A percentile compares a stretch with the other conserved stretches of the same genome.
phyloP scores from a whole-genome alignment of 2,329 filamentous ascomycete species.

The Colletotrichum sp. region DNA sequence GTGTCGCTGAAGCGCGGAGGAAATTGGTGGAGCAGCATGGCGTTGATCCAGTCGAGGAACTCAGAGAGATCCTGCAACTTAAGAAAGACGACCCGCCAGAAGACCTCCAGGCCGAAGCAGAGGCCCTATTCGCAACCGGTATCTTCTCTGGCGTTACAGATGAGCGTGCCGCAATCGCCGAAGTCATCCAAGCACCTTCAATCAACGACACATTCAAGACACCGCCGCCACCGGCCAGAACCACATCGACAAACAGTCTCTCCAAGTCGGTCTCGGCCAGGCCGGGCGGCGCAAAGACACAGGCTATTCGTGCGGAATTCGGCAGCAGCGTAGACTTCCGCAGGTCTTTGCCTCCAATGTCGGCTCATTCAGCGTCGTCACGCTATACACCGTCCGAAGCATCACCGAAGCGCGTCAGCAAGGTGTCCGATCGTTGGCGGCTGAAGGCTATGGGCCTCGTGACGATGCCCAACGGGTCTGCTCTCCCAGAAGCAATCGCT shows the following conservation, averaged over 20 bases:
- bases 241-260: slow-evolving; percentile 7
- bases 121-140: slow-evolving; percentile 45
- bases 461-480: slow-evolving; percentile 58
- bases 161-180: slow-evolving; percentile 37
- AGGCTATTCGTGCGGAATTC: slow-evolving; percentile 39
- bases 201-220: not conserved
- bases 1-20: slow-evolving; percentile 7
- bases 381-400: slow-evolving; percentile 3
- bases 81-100: slow-evolving; percentile 30
- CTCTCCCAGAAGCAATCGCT: slow-evolving; percentile 56
- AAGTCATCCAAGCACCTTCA: slow-evolving; percentile 35
- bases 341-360: slow-evolving; percentile 42
- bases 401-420: slow-evolving; percentile 32
- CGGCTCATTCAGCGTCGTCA: slow-evolving; percentile 18
- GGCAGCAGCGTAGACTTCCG: slow-evolving; percentile 37
- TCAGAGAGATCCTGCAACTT: slow-evolving; percentile 36
- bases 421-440: slow-evolving; percentile 48
- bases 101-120: slow-evolving; percentile 33
- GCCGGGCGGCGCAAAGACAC: slow-evolving; percentile 36
- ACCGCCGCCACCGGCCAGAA: not conserved
- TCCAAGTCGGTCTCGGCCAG: slow-evolving; percentile 10
- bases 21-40: slow-evolving; percentile 5
- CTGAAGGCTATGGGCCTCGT: slow-evolving; percentile 57
- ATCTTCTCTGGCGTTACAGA: slow-evolving; percentile 45
- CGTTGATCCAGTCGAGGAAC: slow-evolving; percentile 37